Evolutionary conservation across 2,329 filamentous ascomycete species (phyloP).

Genomic region (Colletotrichum agaves): DNA sequence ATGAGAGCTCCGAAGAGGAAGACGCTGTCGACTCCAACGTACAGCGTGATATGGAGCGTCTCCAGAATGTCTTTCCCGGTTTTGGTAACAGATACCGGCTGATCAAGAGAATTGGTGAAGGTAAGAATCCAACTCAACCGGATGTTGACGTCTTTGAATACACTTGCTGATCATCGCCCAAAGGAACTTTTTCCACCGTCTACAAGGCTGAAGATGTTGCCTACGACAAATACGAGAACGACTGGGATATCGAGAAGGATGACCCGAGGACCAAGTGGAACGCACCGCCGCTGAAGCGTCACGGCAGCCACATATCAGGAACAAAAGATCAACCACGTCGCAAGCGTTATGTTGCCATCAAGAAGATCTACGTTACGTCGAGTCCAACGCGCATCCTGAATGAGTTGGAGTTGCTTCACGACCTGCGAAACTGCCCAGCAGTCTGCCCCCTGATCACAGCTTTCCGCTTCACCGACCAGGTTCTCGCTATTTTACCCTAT

Average conservation of each 20-base stretch:
- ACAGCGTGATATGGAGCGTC: constrained; percentile 85
- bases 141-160: constrained; percentile 30
- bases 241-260: constrained; percentile 81
- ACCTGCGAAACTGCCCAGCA: constrained; percentile 82
- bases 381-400: constrained; percentile 94
- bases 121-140: constrained; percentile 56
- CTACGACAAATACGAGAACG: constrained; percentile 85
- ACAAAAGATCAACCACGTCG: constrained; percentile 28
- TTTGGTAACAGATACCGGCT: constrained; percentile 87
- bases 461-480: constrained; percentile 94
- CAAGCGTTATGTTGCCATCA: constrained; percentile 90
- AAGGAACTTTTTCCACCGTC: constrained; percentile 97
- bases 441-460: constrained; percentile 97
- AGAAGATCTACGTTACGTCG: constrained; percentile 99
- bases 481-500: constrained; percentile 93
- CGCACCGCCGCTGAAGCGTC: constrained; percentile 71
- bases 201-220: constrained; percentile 97
- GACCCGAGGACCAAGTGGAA: constrained; percentile 70
- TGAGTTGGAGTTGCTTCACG: constrained; percentile 92
- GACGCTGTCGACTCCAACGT: constrained; percentile 74
- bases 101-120: constrained; percentile 97
- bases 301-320: constrained; percentile 50
- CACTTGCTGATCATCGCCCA: constrained; percentile 32
- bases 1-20: constrained; percentile 67
- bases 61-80: constrained; percentile 83